phyloP scores from a whole-genome alignment of 2,329 filamentous ascomycete species.

The Diaporthe aspalathi region DNA sequence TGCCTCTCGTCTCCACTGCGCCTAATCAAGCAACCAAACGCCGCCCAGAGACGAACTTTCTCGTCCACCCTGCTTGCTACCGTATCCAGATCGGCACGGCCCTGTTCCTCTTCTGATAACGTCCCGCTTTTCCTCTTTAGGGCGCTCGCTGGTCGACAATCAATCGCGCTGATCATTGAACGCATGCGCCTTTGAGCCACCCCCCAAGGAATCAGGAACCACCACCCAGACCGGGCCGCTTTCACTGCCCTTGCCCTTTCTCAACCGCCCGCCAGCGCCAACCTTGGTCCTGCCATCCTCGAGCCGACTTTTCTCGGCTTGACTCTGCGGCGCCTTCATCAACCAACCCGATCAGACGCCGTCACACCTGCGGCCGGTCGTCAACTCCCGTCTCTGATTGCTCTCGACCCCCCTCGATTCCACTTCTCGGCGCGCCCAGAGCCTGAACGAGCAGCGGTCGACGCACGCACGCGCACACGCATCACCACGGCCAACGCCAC shows the following conservation, averaged over 20 bases:
- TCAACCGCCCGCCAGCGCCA: slow-evolving; percentile 21
- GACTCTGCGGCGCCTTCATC: neutral
- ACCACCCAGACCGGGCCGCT: slow-evolving; percentile 31
- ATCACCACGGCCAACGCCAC: neutral
- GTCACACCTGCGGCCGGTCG: slow-evolving; percentile 12
- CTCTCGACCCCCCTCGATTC: slow-evolving; percentile 5
- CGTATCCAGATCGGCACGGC: slow-evolving; percentile 32
- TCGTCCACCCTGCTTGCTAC: slow-evolving; percentile 37
- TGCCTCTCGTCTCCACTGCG: slow-evolving; percentile 26
- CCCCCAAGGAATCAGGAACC: neutral
- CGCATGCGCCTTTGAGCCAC: slow-evolving; percentile 33
- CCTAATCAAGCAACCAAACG: slow-evolving; percentile 30
- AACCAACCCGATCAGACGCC: slow-evolving; percentile 9
- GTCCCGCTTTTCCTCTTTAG: slow-evolving; percentile 41
- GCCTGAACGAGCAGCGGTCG: slow-evolving; percentile 31
- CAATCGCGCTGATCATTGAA: slow-evolving; percentile 34
- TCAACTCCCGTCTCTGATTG: neutral
- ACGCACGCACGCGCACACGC: slow-evolving; percentile 1
- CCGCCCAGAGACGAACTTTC: slow-evolving; percentile 15
- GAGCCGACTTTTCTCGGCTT: slow-evolving; percentile 9
- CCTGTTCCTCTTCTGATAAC: slow-evolving; percentile 40
- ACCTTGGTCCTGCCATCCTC: slow-evolving; percentile 28
- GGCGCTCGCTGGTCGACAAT: slow-evolving; percentile 39
- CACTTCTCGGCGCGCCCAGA: slow-evolving; percentile 19
- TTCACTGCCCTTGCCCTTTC: slow-evolving; percentile 31